Base-by-base conservation (phyloP, 352 stramenopile species). In the Blastocystis sp. region DNA sequence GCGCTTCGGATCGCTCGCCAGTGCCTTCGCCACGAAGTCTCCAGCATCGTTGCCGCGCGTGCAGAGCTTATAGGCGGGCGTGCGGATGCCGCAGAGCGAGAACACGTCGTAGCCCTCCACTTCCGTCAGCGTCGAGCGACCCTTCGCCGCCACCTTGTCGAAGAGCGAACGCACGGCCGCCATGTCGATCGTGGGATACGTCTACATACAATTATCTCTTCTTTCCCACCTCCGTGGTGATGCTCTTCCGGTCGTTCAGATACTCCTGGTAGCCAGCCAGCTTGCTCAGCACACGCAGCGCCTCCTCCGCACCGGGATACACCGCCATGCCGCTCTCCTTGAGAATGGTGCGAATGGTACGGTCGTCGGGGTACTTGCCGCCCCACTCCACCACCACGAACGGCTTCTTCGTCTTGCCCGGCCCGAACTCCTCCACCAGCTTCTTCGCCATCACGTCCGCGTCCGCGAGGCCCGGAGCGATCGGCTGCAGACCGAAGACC, bases 401-500 rank as follows among this genome's bases (percentile, higher is more conserved):
- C 18, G 69, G 69, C 69, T 79, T 79, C 38, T 79, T 63, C 29
- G 69, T 79, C 36, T 79, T 79, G 21, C 69, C 69, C 2, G 69
- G 69, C 6, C 69, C 69, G 38, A 79, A 79, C 14, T 63, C 8
- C 21, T 57, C 34, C 11, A 40, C 29, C 32, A 79, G 32, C 2
- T 21, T 32, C 36, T 63, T 79, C 27, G 69, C 69, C 49, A 79
- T 63, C 7, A 32, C 48, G 11, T 29, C 32, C 8, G 69, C 8
- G 32, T 42, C 54, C n/a, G 21, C 49, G 54, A 63, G 27, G 7
- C 32, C 69, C 6, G 42, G 36, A 0, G 69, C 36, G 36, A 44
- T 65, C 11, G 69, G 69, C 38, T 79, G 38, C 36, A 79, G 36
- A 38, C 49, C 69, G 29, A 79, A 32, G 6, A 79, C 24, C 27